Base-by-base conservation (phyloP, 78 protist genomes). In the Salpingoeca rosetta region DNA sequence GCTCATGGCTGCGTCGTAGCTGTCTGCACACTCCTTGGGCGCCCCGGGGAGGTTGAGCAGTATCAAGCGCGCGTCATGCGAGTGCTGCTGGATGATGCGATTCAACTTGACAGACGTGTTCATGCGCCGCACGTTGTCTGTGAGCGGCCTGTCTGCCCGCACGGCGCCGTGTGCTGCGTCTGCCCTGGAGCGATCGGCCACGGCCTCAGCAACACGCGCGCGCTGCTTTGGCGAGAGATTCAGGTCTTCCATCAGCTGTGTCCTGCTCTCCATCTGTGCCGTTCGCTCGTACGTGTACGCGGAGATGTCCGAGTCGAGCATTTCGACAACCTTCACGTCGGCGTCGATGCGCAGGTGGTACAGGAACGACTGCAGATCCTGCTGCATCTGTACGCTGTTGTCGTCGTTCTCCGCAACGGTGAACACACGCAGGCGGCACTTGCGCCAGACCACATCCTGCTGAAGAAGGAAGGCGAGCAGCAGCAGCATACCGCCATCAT, bases 401-500 rank as follows among this genome's bases (percentile, higher is more conserved):
- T 79, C 83, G 17, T 35, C 72, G 28, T 26, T 0, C 28, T 79
- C 37, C 44, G 44, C 74, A 35, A 77, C 86, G 17, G 87, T 84
- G 43, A 90, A 90, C 44, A 90, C 45, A 35, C 92, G 84, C 40
- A 90, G 87, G 44, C 43, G 42, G 77, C 88, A 86, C 72, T 45
- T 65, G 3, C n/a, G 22, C 92, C 92, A 90, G 39, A 42, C 39
- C 41, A 11, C 24, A 44, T 90, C 84, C 83, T 82, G 82, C n/a
- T 42, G 37, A 37, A 90, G 75, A 38, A 90, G 43, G 76, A 31
- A 80, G 44, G 80, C 82, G 73, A 90, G 40, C 56, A 90, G 72
- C 44, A 90, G 76, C 25, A 77, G 74, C 40, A 90, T 2, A 1
- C 92, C 92, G 0, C 92, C 92, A 57, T 90, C 92, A 25, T 90